Base-by-base conservation (phyloP, 345 rosid species). In the Noccaea bulbosa region DNA sequence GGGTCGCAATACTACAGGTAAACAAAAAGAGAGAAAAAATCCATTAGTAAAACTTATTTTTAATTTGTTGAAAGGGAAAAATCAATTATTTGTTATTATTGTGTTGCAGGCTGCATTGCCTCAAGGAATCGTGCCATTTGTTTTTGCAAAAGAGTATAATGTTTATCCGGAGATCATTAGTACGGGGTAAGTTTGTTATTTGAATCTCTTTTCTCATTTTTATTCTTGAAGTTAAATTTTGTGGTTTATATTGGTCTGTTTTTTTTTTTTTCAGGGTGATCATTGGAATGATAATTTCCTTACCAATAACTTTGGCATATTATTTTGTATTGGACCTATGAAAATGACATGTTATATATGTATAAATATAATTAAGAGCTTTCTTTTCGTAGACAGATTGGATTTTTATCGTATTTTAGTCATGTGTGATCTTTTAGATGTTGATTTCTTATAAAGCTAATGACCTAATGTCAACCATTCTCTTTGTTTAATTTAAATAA, bases 121-220 rank as follows among this genome's bases (percentile, higher is more conserved):
- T 46, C 98, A 86, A 80, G 98, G 94, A 54, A 76, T 93, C 0
- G 95, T 91, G 45, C 96, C 97, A 16, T 89, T 93, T 71, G 96
- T 93, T 32, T 89, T 93, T 27, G 95, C 98, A 6, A 91, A 85
- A 81, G 94, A 93, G 72, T 93, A 91, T 50, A 81, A 87, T 73
- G 81, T 89, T 73, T 78, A 91, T 83, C 94, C 97, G 2, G 90
- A 93, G 41, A 54, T 89, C 34, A 37, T 89, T 32, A 88, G 98
- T 78, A 87, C 98, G 6, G 87, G 87, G 96, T 93, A 30, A 24
- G 39, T 10, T 5, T 64, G 8, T 27, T 32, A 2, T 24, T 69
- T 16, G 2, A 45, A 17, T 0, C 4, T 37, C 0, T 24, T 9
- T 11, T 62, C 6, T 5, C 0, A 6, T 60, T 6, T 22, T 6